phyloP scores from a whole-genome alignment of 495 filamentous ascomycete species.

The Hyaloscypha variabilis region DNA sequence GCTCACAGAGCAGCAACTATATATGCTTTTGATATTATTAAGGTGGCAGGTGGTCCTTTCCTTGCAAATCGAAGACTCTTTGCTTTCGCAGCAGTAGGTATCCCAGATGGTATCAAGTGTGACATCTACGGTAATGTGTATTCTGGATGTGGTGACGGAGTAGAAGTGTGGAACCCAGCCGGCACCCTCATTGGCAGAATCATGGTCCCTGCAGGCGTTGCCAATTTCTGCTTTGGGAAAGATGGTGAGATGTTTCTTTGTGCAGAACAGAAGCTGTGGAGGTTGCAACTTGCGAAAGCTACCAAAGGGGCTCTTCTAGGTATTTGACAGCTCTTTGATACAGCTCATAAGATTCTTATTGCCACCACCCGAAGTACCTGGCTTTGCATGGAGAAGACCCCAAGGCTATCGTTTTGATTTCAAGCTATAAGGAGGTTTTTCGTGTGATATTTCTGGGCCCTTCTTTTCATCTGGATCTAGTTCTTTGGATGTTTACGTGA shows the following conservation, averaged over 20 bases:
- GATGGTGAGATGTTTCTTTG: conserved; percentile 44
- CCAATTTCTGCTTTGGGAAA: conserved; percentile 49
- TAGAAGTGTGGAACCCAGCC: conserved; percentile 62
- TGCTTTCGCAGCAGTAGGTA: conserved; percentile 54
- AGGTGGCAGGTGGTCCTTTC: conserved; percentile 34
- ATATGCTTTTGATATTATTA: conserved; percentile 31
- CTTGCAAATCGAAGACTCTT: conserved; percentile 55
- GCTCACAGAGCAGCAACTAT: conserved; percentile 37
- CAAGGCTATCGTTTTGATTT: not conserved
- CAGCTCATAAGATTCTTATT: not conserved
- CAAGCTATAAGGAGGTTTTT: not conserved
- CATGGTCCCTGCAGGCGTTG: conserved; percentile 35
- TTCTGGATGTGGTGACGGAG: conserved; percentile 59
- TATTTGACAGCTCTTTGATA: conserved; percentile 7
- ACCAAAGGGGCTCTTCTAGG: conserved; percentile 40
- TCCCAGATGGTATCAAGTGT: conserved; percentile 63
- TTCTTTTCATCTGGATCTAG: not conserved
- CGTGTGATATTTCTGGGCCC: not conserved
- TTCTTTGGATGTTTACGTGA: not conserved
- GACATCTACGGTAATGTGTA: conserved; percentile 65
- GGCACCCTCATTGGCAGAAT: conserved; percentile 61
- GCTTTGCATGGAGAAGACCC: not conserved
- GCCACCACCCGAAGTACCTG: not conserved
- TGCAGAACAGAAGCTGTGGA: conserved; percentile 46
- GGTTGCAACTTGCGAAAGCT: conserved; percentile 34